Evolutionary conservation across 1,284 basidiomycete genomes (phyloP), one percentile per base, ranked within the genome.

Genomic region (Cryptococcus maquisensis): DNA sequence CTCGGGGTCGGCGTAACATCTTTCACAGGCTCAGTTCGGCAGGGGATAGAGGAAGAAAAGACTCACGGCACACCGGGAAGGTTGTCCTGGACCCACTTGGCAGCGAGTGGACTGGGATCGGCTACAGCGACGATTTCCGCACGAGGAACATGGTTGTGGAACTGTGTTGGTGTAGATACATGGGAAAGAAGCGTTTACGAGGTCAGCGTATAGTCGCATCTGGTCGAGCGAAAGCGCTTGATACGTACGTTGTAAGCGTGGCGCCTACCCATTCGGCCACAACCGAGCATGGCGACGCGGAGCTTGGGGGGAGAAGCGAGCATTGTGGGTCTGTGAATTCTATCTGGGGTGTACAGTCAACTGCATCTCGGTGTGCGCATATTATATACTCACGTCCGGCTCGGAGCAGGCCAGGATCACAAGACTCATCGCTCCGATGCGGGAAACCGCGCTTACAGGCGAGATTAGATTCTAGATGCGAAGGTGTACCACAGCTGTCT

Each of bases 201-300:
- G 6, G 43, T 51, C 37, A 50, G 45, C 16, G 23, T 15, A 6
- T 21, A 3, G 12, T 36, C 10, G 45, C 16, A 23, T 15, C 7
- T 21, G 3, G 12, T 36, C 10, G 8, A 20, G 38, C 21, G 12
- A 24, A 3, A 21, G 12, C 7, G 13, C 8, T n/a, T 4, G 3
- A 23, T 23, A 28, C 57, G 43, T 40, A 57, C 50, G 39, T 58
- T 61, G 36, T 38, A 18, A 13, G 56, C 56, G 45, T 59, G 60
- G n/a, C 54, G 39, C 47, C 51, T 42, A 20, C 63, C 62, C 63
- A 65, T 63, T 4, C 60, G 54, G 16, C 63, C 63, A 18, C 49
- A 45, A 4, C 61, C 59, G 40, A 60, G 12, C 23, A 61, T 54
- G 3, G 49, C 62, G 28, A 63, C 46, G n/a, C 38, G 24, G 16